A percentile compares a stretch with the other conserved stretches of the same genome.
Conservation (phyloP, 2,329 filamentous ascomycete genomes). For the Aspergillus tanneri region DNA sequence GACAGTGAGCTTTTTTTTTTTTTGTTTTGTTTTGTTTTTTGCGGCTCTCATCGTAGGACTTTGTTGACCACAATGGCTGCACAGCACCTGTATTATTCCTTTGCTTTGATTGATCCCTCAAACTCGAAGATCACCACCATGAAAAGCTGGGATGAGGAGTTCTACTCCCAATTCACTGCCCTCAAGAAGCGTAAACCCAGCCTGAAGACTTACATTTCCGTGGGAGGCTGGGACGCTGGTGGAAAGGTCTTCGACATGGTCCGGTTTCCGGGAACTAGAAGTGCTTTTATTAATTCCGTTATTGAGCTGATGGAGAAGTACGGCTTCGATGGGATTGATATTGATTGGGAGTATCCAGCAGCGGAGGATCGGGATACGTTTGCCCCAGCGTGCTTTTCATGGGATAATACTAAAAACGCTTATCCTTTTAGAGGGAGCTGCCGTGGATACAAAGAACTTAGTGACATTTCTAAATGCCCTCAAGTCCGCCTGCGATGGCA, state of each 20-base stretch:
- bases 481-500: neutral
- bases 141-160: constrained; percentile 3
- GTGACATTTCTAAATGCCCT: constrained; percentile 9
- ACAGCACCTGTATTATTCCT: constrained; percentile 14
- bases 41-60: no score
- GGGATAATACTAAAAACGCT: neutral
- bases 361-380: constrained; percentile 10
- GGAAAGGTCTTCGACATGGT: constrained; percentile 17
- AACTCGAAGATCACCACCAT: constrained; percentile 6
- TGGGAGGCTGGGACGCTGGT: constrained; percentile 20
- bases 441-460: constrained; percentile 6
- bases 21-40: no score
- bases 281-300: constrained; percentile 14
- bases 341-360: constrained; percentile 22
- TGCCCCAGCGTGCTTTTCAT: neutral
- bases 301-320: constrained; percentile 12
- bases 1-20: constrained; percentile 9
- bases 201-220: constrained; percentile 17
- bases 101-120: constrained; percentile 4
- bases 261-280: constrained; percentile 6
- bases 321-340: constrained; percentile 24
- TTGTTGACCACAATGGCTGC: neutral
- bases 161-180: constrained; percentile 2
- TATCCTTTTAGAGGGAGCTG: neutral
- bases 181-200: constrained; percentile 16